Evolutionary conservation across 805 yeast species (phyloP), one percentile per base, ranked within the genome.

Genomic region (Saturnispora saitoi): DNA sequence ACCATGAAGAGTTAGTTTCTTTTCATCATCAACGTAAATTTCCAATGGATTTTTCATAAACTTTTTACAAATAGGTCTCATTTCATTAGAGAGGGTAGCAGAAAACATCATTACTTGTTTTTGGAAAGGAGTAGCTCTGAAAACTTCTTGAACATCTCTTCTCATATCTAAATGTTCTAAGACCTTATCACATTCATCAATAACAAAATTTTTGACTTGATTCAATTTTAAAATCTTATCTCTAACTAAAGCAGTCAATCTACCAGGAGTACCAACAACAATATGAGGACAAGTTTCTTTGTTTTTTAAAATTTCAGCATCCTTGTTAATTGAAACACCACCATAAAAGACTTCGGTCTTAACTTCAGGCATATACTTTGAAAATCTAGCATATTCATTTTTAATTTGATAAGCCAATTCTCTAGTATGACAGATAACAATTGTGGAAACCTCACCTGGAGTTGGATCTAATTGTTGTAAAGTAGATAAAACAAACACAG

Each of bases 51-150:
- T 89, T 72, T 91, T 96, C 90, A 93, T 86, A 74, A 93, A 91
- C 73, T 91, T 89, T 76, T 90, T 91, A 76, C 97, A 91, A 51
- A 93, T 81, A 54, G 96, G 96, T 70, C 96, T 86, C 63, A 91
- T 88, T 65, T 91, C 98, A 65, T 80, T 86, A 43, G 95, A 81
- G 60, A 91, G 77, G 49, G 99, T 91, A 57, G 99, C 99, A 52
- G 96, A 86, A 70, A 91, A 91, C 96, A 91, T 91, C 98, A 93
- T 90, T 49, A 93, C 98, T 75, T 91, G 99, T 72, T 91, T 91
- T 68, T 91, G 96, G 71, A 86, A 95, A 57, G 99, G 99, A 46
- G 99, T 91, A 53, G 86, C 86, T 70, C 96, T 83, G 81, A 93
- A 91, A 56, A 93, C 86, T 66, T 91, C 98, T 76, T 91, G 99